Evolutionary conservation across 768 basidiomycete genomes (phyloP).

Genomic region (Daedaleopsis nitida): DNA sequence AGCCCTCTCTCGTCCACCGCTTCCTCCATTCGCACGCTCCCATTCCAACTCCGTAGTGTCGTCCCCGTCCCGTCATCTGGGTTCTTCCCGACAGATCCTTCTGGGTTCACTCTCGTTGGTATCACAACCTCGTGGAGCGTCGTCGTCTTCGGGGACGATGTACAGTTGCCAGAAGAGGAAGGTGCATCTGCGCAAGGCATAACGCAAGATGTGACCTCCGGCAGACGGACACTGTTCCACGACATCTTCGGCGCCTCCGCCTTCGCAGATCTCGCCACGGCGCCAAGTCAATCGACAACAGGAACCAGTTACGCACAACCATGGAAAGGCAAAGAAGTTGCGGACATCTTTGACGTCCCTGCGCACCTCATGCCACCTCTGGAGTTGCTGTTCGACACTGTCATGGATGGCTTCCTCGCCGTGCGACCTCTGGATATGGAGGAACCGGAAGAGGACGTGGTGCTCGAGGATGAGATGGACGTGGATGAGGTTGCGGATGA

Average conservation of each 20-base stretch:
- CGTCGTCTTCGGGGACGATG: conserved; percentile 66
- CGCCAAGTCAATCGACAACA: conserved; percentile 23
- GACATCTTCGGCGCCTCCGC: conserved; percentile 89
- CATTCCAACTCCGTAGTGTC: conserved; percentile 63
- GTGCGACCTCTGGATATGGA: conserved; percentile 25
- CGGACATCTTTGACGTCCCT: conserved; percentile 62
- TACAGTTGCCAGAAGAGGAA: conserved; percentile 43
- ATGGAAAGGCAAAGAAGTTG: conserved; percentile 45
- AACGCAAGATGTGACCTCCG: conserved; percentile 27
- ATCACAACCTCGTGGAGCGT: conserved; percentile 68
- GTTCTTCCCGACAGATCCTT: conserved; percentile 30
- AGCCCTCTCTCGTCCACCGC: conserved; percentile 46
- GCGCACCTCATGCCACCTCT: conserved; percentile 79
- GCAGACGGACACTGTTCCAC: conserved; percentile 71
- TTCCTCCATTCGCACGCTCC: conserved; percentile 46
- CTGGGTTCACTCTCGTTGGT: conserved; percentile 63
- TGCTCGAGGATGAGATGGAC: conserved; percentile 28
- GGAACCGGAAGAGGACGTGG: conserved; percentile 19
- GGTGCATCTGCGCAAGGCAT: conserved; percentile 44
- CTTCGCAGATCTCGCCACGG: conserved; percentile 40
- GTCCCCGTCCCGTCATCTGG: conserved; percentile 36
- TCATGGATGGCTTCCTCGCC: conserved; percentile 52
- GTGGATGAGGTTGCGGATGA: conserved; percentile 29
- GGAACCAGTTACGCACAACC: conserved; percentile 26
- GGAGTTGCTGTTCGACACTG: conserved; percentile 66